Evolutionary conservation across 768 basidiomycete species (phyloP).

Genomic region (Dendrothele bispora): DNA sequence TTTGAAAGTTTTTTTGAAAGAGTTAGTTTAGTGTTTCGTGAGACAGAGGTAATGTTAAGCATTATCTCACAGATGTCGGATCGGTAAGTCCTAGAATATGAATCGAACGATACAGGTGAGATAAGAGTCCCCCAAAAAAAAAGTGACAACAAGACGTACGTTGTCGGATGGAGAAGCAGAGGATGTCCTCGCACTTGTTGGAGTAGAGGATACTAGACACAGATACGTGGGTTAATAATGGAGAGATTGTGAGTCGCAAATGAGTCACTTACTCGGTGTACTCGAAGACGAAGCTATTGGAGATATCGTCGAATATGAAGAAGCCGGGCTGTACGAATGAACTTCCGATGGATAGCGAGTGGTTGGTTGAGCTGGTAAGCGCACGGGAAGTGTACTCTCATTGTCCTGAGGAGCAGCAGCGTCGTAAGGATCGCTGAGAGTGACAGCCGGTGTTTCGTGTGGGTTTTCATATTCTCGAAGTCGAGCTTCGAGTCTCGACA

Average conservation of each 20-base stretch:
- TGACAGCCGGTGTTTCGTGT: constrained; percentile 45
- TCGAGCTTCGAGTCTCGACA: constrained; percentile 54
- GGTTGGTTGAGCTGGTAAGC: constrained; percentile 1
- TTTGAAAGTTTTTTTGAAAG: constrained; percentile 8
- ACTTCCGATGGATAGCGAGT: neutral
- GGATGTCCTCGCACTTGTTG: constrained; percentile 38
- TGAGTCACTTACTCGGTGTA: constrained; percentile 45
- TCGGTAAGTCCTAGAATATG: neutral
- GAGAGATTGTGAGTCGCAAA: too few relatives aligned
- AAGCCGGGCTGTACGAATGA: neutral
- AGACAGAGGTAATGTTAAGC: constrained; percentile 37
- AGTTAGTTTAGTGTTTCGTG: constrained; percentile 28
- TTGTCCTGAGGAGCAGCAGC: constrained; percentile 7
- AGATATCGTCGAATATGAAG: constrained; percentile 8
- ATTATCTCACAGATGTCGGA: constrained; percentile 1
- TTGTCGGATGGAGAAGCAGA: constrained; percentile 33
- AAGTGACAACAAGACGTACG: neutral
- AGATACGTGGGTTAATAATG: too few relatives aligned
- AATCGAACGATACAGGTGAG: neutral
- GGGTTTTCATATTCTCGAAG: constrained; percentile 59
- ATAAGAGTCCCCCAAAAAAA: neutral
- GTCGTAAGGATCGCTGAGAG: constrained; percentile 52
- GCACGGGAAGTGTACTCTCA: constrained; percentile 22
- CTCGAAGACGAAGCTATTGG: constrained; percentile 33
- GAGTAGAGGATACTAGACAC: constrained; percentile 35